phyloP scores from a whole-genome alignment of 108 stramenopile species.

The Fragilaria crotonensis region DNA sequence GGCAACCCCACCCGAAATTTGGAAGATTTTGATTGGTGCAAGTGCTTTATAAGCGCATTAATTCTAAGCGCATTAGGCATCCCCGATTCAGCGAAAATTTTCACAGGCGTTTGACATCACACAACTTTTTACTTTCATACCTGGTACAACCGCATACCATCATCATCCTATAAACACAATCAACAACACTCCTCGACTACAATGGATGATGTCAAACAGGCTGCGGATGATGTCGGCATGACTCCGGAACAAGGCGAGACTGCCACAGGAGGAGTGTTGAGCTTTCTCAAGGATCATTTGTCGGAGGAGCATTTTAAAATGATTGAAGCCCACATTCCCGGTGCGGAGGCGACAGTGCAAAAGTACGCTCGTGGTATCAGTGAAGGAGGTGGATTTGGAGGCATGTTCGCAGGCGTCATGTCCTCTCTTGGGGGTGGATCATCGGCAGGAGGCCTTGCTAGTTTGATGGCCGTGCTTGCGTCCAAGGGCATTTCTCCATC shows the following conservation, averaged over 20 bases:
- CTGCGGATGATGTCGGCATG: slow-evolving; percentile 7
- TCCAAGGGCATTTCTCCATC: slow-evolving; percentile 2
- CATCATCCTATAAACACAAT: too few species aligned
- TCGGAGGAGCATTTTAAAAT: neutral
- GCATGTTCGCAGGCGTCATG: neutral
- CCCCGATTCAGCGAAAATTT: too few species aligned
- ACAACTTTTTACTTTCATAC: too few species aligned
- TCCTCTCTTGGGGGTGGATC: neutral
- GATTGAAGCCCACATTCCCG: slow-evolving; percentile 6
- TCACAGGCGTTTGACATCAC: too few species aligned
- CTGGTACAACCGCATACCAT: too few species aligned
- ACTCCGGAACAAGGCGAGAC: slow-evolving; percentile 5
- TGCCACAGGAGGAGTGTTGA: slow-evolving; percentile 4
- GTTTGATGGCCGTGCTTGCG: neutral
- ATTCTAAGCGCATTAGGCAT: too few species aligned
- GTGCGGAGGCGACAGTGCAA: slow-evolving; percentile 1
- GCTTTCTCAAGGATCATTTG: slow-evolving; percentile 4
- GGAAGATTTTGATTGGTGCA: too few species aligned
- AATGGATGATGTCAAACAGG: slow-evolving; percentile 12
- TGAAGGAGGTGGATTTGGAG: neutral
- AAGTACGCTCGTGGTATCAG: neutral
- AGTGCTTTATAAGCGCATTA: too few species aligned
- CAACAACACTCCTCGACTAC: too few species aligned
- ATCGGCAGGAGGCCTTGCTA: neutral
- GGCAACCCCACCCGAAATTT: too few species aligned